Evolutionary conservation across 2,329 filamentous ascomycete genomes (phyloP), one percentile per base, ranked within the genome.

Genomic region (Dothistroma pini): DNA sequence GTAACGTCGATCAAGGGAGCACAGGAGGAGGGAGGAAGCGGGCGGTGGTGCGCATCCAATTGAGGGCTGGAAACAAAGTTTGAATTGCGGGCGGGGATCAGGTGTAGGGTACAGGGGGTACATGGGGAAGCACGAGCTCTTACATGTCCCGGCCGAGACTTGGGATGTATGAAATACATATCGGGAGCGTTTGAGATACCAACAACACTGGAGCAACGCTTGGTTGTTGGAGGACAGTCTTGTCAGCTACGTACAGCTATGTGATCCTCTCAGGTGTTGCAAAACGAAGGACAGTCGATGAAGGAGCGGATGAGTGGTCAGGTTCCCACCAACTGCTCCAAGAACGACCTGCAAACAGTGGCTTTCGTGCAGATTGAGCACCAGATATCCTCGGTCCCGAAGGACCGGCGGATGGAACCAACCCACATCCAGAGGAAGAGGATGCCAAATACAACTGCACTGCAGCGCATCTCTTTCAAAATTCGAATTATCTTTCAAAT

Each of bases 371-470:
- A 41, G 12, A 51, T 19, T 19, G 47, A 52, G 44, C 58, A 56
- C 51, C 60, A 68, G 64, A 69, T 67, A 58, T 60, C 62, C 59
- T 29, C 32, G 54, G 56, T 63, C 60, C 57, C 59, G 52, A 48
- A 52, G 56, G 58, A 63, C 49, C 56, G 58, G 49, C 21, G 55
- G 53, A 56, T 59, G 63, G 72, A 70, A 65, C 71, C 71, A 73
- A 71, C 72, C 72, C 64, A 50, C 62, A 67, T 72, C 70, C 66
- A 66, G 54, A 58, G 67, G 72, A 74, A 66, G 73, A 67, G 72
- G 72, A 75, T 67, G 48, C 61, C 66, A 64, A 68, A 64, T 69
- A 68, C 67, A 70, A 72, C 70, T 68, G 69, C 70, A 70, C 71
- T 32, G 60, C 66, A 66, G 61, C 69, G 44, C 70, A 61, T 68